Evolutionary conservation across 1,139 yeast genomes (phyloP).

Genomic region (Barnettozyma hawaiiensis): DNA sequence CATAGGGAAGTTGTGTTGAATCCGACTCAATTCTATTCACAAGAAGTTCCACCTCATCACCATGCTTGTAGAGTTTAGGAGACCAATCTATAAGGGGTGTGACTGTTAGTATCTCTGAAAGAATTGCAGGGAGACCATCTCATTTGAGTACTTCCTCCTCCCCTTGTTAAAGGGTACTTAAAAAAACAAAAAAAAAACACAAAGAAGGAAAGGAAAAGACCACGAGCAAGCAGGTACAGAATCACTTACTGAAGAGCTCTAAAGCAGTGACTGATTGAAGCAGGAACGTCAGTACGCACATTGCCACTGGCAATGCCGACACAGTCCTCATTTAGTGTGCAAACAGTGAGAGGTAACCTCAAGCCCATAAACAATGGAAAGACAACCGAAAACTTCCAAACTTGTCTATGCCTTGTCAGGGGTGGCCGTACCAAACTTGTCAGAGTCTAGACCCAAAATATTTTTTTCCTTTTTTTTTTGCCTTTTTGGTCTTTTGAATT

Average conservation of each 20-base stretch:
- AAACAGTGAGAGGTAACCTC: neutral
- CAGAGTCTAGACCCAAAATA: neutral
- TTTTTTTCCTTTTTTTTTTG: no score
- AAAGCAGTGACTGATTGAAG: conserved; percentile 7
- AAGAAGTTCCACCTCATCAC: conserved; percentile 61
- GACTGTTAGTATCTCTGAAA: neutral
- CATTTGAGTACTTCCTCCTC: no score
- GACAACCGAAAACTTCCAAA: neutral
- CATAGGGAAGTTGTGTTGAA: conserved; percentile 69
- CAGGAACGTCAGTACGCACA: conserved; percentile 4
- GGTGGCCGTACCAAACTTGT: neutral
- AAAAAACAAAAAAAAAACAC: no score
- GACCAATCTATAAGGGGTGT: conserved; percentile 28
- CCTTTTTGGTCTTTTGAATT: no score
- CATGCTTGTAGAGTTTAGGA: conserved; percentile 32
- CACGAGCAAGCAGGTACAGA: neutral
- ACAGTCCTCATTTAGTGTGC: neutral
- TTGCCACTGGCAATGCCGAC: conserved; percentile 2
- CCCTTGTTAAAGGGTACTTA: no score
- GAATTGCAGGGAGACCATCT: neutral
- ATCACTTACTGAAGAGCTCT: conserved; percentile 21
- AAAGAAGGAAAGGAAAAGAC: neutral
- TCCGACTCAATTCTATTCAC: conserved; percentile 80
- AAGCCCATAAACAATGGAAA: neutral
- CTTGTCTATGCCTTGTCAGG: neutral